Conservation (phyloP, 768 basidiomycete species). For the Psilocybe cyanescens region DNA sequence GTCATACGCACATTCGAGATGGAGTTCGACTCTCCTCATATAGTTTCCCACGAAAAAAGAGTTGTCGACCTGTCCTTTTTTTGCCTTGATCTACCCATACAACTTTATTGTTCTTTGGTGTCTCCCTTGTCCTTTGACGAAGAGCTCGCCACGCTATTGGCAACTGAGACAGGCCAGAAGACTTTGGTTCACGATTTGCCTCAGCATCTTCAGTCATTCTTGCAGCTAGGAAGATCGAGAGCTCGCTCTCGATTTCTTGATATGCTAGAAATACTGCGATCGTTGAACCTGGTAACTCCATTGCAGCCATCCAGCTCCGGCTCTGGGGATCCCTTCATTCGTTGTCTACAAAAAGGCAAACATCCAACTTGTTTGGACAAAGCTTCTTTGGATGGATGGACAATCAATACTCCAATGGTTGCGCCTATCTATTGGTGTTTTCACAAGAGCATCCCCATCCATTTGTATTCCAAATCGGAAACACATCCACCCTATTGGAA, state of each 20-base stretch:
- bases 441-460: constrained; percentile 54
- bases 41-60: constrained; percentile 56
- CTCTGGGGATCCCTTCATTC: constrained; percentile 45
- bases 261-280: constrained; percentile 59
- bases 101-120: constrained; percentile 67
- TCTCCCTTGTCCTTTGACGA: constrained; percentile 59
- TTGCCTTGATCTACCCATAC: constrained; percentile 64
- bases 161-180: constrained; percentile 47
- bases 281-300: constrained; percentile 63
- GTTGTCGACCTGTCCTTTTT: constrained; percentile 67
- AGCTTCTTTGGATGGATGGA: constrained; percentile 47
- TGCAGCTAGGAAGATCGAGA: constrained; percentile 64
- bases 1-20: constrained; percentile 52
- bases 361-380: constrained; percentile 52
- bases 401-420: constrained; percentile 42
- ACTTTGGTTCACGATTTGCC: constrained; percentile 61
- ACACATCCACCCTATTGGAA: constrained; percentile 58
- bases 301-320: constrained; percentile 49
- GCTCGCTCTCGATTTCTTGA: constrained; percentile 65
- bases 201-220: constrained; percentile 44
- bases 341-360: constrained; percentile 43
- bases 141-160: constrained; percentile 56
- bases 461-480: constrained; percentile 62
- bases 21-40: constrained; percentile 36
- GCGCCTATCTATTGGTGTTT: constrained; percentile 72